Evolutionary conservation across 805 yeast genomes (phyloP), one percentile per base, ranked within the genome.

Genomic region (Hanseniaspora nectarophila): DNA sequence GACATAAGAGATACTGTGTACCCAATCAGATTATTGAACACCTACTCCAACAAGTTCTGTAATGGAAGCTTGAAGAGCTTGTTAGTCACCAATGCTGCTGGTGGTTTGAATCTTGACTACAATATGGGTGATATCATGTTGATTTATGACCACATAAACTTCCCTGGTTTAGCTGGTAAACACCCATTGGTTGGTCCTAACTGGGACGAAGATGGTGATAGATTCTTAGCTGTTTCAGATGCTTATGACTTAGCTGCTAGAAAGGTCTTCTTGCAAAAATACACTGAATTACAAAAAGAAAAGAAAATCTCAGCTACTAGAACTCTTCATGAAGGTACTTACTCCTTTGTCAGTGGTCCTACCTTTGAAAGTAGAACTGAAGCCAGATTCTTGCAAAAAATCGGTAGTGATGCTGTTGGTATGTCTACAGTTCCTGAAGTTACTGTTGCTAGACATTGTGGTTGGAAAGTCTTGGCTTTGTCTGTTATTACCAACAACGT

Each of bases 381-480:
- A 69, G 83, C 82, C n/a, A 73, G 95, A 54, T 72, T 81, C 73
- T 70, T 90, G 44, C 66, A 79, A 55, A 58, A 69, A 5, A 57
- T 83, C 28, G 97, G 97, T 9, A 96, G 86, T 48, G 97, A 90
- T 66, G 85, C 92, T 0, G 97, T 89, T 2, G 97, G 97, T 4
- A 90, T 90, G 98, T 84, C 95, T 54, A 92, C 97, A 0, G 97
- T 90, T 32, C 97, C 98, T 0, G 98, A 90, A 67, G 95, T 87
- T 2, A 78, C 87, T 55, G 82, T 87, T 18, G 97, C 96, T 1
- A 80, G 95, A 64, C 97, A 92, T 65, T 75, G 81, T 54, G 95
- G 89, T 1, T 67, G 92, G 69, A 74, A 71, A 57, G 95, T 88
- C 5, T 69, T 90, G 56, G 97, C 97, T 0, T 65, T 90, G 39